Evolutionary conservation across 2,329 filamentous ascomycete genomes (phyloP), one percentile per base, ranked within the genome.

Genomic region (Metarhizium rileyi): DNA sequence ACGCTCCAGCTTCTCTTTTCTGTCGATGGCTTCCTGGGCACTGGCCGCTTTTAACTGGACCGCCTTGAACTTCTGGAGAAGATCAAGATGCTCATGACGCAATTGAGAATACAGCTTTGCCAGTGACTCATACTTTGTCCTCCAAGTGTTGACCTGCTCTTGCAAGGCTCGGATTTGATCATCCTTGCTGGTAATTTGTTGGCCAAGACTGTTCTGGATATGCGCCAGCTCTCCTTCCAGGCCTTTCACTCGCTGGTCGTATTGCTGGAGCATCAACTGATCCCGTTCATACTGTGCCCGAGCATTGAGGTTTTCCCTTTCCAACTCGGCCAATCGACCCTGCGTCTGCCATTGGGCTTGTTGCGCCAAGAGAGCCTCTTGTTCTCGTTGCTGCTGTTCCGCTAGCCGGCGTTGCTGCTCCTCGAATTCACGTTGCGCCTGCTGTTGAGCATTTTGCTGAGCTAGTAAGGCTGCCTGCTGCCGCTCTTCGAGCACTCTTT

Each of bases 41-140:
- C 90, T 97, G 16, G 91, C 90, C 2, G 93, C 93, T 75, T 97
- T 98, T 55, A 97, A 77, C 66, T 97, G 94, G 35, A 96, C 87
- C 6, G 84, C 77, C 77, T 98, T 98, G 71, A 95, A 97, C 64
- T 94, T 97, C 63, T 95, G 88, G 42, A 98, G 74, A 14, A 98
- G 78, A 61, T 97, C 91, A 28, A 98, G 75, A 71, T 98, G 93
- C 67, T 98, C 93, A 57, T 93, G 86, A 47, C 93, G 86, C 53
- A 98, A 75, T 69, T 98, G 93, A 7, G 91, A 96, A 70, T 98
- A 98, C 14, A 98, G 77, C 71, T 97, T 98, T 23, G 93, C 93
- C 46, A 98, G 73, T 1, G 91, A 87, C 66, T 98, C 93, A 62
- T 98, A 98, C 68, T 98, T 98, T 47, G 87, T 86, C 51, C 93